Conservation (phyloP, 352 stramenopile genomes). For the Phytophthora kernoviae region DNA sequence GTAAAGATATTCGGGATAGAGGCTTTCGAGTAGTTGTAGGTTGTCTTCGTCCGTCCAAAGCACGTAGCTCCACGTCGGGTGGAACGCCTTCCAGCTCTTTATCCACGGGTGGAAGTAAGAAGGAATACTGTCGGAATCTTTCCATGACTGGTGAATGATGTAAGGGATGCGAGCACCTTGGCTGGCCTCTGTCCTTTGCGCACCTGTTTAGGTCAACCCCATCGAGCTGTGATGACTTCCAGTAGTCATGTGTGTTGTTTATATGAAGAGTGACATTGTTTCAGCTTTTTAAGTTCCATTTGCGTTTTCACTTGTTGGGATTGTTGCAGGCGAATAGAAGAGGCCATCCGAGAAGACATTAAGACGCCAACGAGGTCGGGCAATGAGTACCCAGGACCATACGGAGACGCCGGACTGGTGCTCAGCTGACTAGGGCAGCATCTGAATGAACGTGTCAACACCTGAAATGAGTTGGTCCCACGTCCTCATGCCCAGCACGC, state of each 20-base stretch:
- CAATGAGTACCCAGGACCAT: too few species aligned
- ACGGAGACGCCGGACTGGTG: too few species aligned
- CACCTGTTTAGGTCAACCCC: too few species aligned
- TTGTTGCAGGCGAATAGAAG: conserved; percentile 1
- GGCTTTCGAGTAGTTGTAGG: conserved; percentile 43
- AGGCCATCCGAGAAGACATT: conserved; percentile 20
- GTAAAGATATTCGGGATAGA: conserved; percentile 55
- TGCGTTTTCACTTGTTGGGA: not conserved
- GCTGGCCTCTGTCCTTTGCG: not conserved
- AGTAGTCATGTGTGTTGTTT: too few species aligned
- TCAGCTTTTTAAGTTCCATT: not conserved
- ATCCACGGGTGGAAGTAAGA: conserved; percentile 62
- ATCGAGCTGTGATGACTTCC: not conserved
- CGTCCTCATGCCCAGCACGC: too few species aligned
- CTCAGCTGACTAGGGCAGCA: too few species aligned
- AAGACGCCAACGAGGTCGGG: conserved; percentile 12
- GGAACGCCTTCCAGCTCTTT: conserved; percentile 44
- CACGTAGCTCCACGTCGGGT: conserved; percentile 58
- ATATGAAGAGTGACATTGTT: not conserved
- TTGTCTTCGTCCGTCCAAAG: conserved; percentile 69
- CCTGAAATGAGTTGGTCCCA: too few species aligned
- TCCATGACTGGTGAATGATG: conserved; percentile 70
- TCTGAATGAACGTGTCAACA: too few species aligned
- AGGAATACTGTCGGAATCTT: conserved; percentile 43
- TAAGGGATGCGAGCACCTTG: conserved; percentile 31